A percentile compares a stretch with the other conserved stretches of the same genome.
Evolutionary conservation across 2,329 filamentous ascomycete species (phyloP).

Genomic region (Diaporthe citriasiana): DNA sequence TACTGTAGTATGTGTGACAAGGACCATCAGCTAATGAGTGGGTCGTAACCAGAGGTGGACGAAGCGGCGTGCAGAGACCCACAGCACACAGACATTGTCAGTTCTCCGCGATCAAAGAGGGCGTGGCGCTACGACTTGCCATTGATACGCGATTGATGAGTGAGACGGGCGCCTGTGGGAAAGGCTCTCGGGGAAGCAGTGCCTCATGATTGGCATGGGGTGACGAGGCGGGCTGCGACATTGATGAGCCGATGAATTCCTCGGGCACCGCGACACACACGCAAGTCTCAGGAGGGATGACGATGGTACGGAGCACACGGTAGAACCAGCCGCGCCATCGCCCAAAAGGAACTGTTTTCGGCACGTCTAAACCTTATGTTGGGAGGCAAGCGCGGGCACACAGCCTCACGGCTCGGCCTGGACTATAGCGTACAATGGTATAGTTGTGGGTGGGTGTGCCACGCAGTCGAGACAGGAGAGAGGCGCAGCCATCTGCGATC

Average conservation of each 20-base stretch:
- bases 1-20: conserved; percentile 9
- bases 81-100: conserved; percentile 25
- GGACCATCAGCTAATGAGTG: conserved; percentile 14
- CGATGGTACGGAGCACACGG: not conserved
- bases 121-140: conserved; percentile 16
- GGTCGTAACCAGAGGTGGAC: not conserved
- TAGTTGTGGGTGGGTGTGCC: not conserved
- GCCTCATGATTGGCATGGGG: conserved; percentile 35
- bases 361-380: conserved; percentile 29
- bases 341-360: conserved; percentile 2
- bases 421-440: not conserved
- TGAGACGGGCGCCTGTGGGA: conserved; percentile 8
- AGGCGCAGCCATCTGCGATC: conserved; percentile 18
- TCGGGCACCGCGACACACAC: conserved; percentile 26
- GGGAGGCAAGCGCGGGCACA: not conserved
- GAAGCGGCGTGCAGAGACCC: conserved; percentile 13
- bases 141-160: conserved; percentile 6
- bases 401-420: conserved; percentile 30
- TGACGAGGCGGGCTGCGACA: conserved; percentile 31
- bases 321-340: not conserved
- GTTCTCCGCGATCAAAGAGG: conserved; percentile 10
- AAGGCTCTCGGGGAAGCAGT: not conserved
- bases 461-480: conserved; percentile 28
- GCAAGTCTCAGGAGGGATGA: not conserved
- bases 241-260: conserved; percentile 26